A percentile compares a stretch with the other conserved stretches of the same genome.
Evolutionary conservation across 2,329 filamentous ascomycete species (phyloP).

Genomic region (Microsporum canis): DNA sequence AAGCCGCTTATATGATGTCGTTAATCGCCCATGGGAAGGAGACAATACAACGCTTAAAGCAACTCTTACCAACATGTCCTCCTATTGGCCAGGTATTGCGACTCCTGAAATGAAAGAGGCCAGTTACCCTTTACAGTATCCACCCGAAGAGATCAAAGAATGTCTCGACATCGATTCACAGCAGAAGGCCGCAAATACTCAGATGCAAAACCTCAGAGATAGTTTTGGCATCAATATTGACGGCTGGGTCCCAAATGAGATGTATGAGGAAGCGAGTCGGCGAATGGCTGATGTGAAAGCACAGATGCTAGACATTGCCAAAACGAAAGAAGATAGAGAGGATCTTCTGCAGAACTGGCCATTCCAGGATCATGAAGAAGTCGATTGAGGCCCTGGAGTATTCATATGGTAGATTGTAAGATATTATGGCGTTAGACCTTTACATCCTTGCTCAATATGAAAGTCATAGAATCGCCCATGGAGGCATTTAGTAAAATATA

Average conservation of each 20-base stretch:
- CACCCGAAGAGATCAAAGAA: slow-evolving; percentile 10
- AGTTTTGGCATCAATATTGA: slow-evolving; percentile 16
- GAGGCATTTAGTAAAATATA: too few relatives aligned
- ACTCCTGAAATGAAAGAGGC: background rate
- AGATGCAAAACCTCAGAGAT: slow-evolving; percentile 15
- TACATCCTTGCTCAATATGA: background rate
- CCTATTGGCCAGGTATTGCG: slow-evolving; percentile 12
- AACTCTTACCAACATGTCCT: slow-evolving; percentile 16
- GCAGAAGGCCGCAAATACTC: slow-evolving; percentile 17
- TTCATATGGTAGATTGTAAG: background rate
- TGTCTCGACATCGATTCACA: slow-evolving; percentile 11
- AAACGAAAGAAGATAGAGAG: slow-evolving; percentile 13
- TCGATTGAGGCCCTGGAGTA: background rate
- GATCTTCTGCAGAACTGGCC: slow-evolving; percentile 11
- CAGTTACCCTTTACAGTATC: slow-evolving; percentile 14
- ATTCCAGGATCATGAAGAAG: slow-evolving; percentile 13
- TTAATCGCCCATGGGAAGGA: slow-evolving; percentile 19
- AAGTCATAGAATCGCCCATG: background rate
- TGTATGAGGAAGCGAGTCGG: slow-evolving; percentile 16
- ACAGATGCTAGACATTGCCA: slow-evolving; percentile 15
- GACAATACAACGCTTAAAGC: slow-evolving; percentile 17
- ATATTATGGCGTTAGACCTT: background rate
- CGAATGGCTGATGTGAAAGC: slow-evolving; percentile 14
- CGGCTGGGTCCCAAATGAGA: slow-evolving; percentile 18
- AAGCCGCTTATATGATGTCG: slow-evolving; percentile 14